Base-by-base conservation (phyloP, 2,329 filamentous ascomycete genomes). In the Seiridium cupressi region DNA sequence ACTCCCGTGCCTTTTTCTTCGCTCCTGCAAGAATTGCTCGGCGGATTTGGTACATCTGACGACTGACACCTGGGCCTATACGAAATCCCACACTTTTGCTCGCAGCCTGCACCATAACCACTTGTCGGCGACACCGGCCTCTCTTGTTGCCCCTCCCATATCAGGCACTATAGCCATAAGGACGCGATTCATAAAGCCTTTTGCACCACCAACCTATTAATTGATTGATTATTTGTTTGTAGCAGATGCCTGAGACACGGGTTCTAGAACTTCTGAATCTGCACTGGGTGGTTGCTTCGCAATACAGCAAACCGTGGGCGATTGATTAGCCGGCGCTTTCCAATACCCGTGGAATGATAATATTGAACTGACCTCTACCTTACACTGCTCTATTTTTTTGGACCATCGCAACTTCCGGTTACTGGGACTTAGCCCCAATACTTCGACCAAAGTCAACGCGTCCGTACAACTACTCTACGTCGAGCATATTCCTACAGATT, bases 171-270 rank as follows among this genome's bases (percentile, higher is more conserved):
- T 26, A 26, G 18, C 18, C 18, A 26, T 26, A 26, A 26, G 18
- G 18, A 26, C 18, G 18, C 18, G 18, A 26, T 26, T 26, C 18
- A 26, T 26, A 26, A 26, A 26, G 18, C 18, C 18, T 26, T 26
- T 26, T 26, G 18, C 18, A 26, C 18, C 18, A 26, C 18, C 18
- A 26, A 26, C 18, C 18, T 26, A 1, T 26, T 2, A 26, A 26
- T 26, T 26, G 38, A 42, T 42, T 42, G 38, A 26, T 26, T 42
- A 13, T 8, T 42, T 13, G 7, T 13, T 42, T 38, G 35, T 34
- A 53, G 18, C 49, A 53, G 49, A 53, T 53, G 49, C 49, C 49
- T 53, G 49, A 53, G 49, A 53, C 49, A 40, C 49, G 49, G 49
- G 49, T 53, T 10, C 49, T 26, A 53, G 13, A 31, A 53, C n/a